Evolutionary conservation across 2,329 filamentous ascomycete genomes (phyloP).

Genomic region (Talaromyces sp.): DNA sequence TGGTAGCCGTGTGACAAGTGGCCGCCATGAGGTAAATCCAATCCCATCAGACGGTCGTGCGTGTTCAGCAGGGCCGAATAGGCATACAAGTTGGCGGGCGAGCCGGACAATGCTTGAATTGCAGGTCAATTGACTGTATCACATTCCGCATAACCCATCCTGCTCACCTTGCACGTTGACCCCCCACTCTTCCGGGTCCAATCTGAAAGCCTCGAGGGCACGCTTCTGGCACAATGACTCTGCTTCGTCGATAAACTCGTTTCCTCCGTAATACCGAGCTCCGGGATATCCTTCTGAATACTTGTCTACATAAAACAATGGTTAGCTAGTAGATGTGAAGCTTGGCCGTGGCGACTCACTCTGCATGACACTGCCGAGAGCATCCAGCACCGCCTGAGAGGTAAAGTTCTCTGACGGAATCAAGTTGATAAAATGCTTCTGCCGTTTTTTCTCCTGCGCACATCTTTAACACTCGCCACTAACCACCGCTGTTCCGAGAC

Average conservation of each 20-base stretch:
- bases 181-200: slow-evolving; percentile 84
- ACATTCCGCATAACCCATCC: slow-evolving; percentile 4
- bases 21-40: slow-evolving; percentile 90
- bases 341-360: slow-evolving; percentile 50
- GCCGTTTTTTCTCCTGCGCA: slow-evolving; percentile 80
- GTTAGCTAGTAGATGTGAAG: slow-evolving; percentile 19
- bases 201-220: slow-evolving; percentile 78
- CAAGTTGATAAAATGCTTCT: slow-evolving; percentile 97
- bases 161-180: slow-evolving; percentile 84
- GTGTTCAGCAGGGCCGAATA: slow-evolving; percentile 95
- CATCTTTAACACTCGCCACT: neutral
- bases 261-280: slow-evolving; percentile 92
- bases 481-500: neutral
- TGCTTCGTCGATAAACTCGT: slow-evolving; percentile 89
- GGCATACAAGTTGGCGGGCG: slow-evolving; percentile 70
- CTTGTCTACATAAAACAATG: slow-evolving; percentile 61
- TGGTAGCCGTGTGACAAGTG: slow-evolving; percentile 98
- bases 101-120: slow-evolving; percentile 67
- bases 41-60: slow-evolving; percentile 93
- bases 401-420: slow-evolving; percentile 96
- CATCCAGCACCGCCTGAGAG: slow-evolving; percentile 85
- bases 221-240: slow-evolving; percentile 86
- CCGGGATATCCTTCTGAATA: slow-evolving; percentile 98
- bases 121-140: slow-evolving; percentile 10
- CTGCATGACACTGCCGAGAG: slow-evolving; percentile 90